Conservation (phyloP, 2,329 filamentous ascomycete species). For the Epichloe sp. region DNA sequence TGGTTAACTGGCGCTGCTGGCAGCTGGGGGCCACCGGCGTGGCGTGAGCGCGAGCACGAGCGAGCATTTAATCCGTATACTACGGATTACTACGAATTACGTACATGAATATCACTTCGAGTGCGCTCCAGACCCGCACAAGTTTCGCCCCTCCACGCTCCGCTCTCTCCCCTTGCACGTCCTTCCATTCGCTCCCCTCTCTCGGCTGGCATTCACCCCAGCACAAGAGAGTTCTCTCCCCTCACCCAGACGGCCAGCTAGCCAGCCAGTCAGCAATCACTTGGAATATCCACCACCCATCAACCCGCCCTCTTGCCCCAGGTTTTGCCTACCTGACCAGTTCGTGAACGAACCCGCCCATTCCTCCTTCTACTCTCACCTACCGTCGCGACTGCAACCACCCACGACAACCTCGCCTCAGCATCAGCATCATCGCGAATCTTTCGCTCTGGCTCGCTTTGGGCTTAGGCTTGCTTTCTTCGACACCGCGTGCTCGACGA, state of each 20-base stretch:
- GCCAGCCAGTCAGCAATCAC: not conserved
- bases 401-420: no score
- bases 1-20: no score
- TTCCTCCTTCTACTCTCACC: not conserved
- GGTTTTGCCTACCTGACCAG: conserved; percentile 1
- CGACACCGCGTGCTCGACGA: not conserved
- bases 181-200: not conserved
- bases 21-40: not conserved
- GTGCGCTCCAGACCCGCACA: no score
- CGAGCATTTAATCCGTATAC: no score
- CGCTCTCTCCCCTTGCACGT: not conserved
- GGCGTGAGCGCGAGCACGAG: not conserved
- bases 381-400: not conserved
- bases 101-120: no score
- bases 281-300: not conserved
- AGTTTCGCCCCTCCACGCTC: not conserved
- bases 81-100: no score
- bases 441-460: not conserved
- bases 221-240: no score
- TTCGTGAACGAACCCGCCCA: not conserved
- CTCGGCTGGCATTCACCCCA: not conserved
- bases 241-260: not conserved
- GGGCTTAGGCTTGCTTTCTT: not conserved
- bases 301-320: not conserved
- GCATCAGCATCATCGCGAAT: not conserved